Evolutionary conservation across 306 rosid genomes (phyloP), one percentile per base, ranked within the genome.

Genomic region (Dalbergia cochinchinensis): DNA sequence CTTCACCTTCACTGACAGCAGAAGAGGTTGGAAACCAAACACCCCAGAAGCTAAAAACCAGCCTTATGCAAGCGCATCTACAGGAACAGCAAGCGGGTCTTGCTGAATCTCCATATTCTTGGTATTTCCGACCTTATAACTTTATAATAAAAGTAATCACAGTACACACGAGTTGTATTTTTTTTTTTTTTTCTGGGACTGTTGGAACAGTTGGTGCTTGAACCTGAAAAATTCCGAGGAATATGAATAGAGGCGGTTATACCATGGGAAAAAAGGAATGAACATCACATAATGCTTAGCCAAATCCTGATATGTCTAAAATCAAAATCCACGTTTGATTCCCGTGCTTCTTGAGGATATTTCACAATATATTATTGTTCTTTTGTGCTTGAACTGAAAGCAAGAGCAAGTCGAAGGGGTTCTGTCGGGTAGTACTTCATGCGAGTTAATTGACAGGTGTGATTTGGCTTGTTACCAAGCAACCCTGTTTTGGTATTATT

Each of bases 11-110:
- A 14, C 53, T 31, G 18, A 33, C 57, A 71, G 57, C 45, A 57
- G 3, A 69, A 45, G 35, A 64, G 15, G 63, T 15, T 77, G 59
- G 68, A 58, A 64, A 50, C 74, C 53, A 65, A 65, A 82, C 18
- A 70, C 85, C 76, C 76, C 82, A 72, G 82, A 83, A 68, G 57
- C 82, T 6, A 68, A 45, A 82, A 63, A 31, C 59, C 64, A 67
- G 80, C 15, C 80, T 45, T 16, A 15, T 35, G 16, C 69, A 77
- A 54, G 71, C 57, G 78, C 69, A 63, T 60, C 10, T 0, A 48
- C 66, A 59, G 41, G 57, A 80, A 80, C 55, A 67, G 13, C 26
- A 39, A 3, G 54, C 20, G 73, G 47, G 70, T 63, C 48, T 44
- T 11, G 55, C 12, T 4, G 7, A 74, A 48, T 37, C 57, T 18